phyloP scores from a whole-genome alignment of 2,329 filamentous ascomycete species.

The Calonectria honghensis region DNA sequence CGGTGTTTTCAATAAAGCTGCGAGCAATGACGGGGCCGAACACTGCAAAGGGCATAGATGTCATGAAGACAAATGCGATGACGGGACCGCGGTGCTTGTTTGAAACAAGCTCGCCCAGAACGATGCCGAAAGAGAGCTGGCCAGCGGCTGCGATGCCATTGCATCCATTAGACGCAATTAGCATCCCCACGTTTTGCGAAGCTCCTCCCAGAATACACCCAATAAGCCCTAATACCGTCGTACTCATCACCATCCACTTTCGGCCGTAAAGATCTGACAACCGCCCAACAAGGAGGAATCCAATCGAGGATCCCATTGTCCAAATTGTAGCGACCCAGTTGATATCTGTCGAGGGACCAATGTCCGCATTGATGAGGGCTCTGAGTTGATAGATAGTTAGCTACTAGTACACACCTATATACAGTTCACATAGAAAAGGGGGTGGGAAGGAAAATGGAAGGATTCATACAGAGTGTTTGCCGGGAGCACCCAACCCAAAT shows the following conservation, averaged over 20 bases:
- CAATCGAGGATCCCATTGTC: conserved; percentile 62
- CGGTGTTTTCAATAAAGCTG: conserved; percentile 65
- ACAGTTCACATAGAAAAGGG: no score
- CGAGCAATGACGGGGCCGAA: conserved; percentile 69
- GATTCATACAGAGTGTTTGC: conserved; percentile 59
- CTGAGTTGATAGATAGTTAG: conserved; percentile 36
- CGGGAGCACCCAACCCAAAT: conserved; percentile 60
- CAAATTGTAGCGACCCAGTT: conserved; percentile 60
- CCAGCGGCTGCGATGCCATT: conserved; percentile 63
- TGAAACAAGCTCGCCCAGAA: conserved; percentile 66
- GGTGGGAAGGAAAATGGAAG: background rate
- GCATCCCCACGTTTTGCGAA: conserved; percentile 58
- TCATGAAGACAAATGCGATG: conserved; percentile 62
- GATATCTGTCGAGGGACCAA: conserved; percentile 58
- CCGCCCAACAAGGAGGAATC: conserved; percentile 64
- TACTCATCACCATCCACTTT: conserved; percentile 62
- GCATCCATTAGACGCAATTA: conserved; percentile 62
- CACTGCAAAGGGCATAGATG: conserved; percentile 63
- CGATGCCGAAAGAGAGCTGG: conserved; percentile 64
- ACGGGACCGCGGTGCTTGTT: conserved; percentile 63
- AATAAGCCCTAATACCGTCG: conserved; percentile 58
- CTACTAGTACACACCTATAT: background rate
- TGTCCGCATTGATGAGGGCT: conserved; percentile 57
- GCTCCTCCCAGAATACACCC: conserved; percentile 62
- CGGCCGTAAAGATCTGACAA: conserved; percentile 66